Base-by-base conservation (phyloP, 805 yeast species). In the Ogataea nitratoaversa region DNA sequence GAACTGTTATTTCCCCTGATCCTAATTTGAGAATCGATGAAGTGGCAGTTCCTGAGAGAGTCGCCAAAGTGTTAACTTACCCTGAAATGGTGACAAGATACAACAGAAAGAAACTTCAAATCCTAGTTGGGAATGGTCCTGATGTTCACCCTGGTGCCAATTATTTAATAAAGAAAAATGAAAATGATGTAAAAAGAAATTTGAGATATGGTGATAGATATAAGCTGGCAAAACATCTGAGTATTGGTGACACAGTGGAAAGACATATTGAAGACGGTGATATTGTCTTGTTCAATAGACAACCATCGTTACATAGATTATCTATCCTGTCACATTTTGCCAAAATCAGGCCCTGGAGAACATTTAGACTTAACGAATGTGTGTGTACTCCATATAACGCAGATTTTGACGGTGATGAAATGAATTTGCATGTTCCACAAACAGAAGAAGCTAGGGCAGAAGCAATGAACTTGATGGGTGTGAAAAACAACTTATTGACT, bases 361-460 rank as follows among this genome's bases (percentile, higher is more conserved):
- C 99, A 2, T 87, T 93, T 68, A 74, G 99, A 52, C 73, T 93
- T 52, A 93, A 93, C 60, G 98, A 93, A 65, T 93, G 99, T 82
- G 99, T 93, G 8, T 93, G 99, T 69, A 93, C 99, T 0, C 99
- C 99, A 2, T 93, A 93, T 67, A 95, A 95, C 63, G 99, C 99
- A 30, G 99, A 93, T 76, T 93, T 93, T 61, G 99, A 93, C 65
- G 99, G 99, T 66, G 99, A 93, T 67, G 99, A 93, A 65, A 93
- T 93, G 99, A 93, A 93, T 63, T 71, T 93, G 58, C 99, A 93
- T 60, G 99, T 93, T 34, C 99, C 99, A 2, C 99, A 93, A 64
- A 93, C 98, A 1, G 98, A 93, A 66, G 99, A 93, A 65, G 98
- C 99, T 1, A 72, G 99, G 49, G 95, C 98, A 0, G 99, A 93